Evolutionary conservation across 2,329 filamentous ascomycete species (phyloP).

Genomic region (Arthroderma sp.): DNA sequence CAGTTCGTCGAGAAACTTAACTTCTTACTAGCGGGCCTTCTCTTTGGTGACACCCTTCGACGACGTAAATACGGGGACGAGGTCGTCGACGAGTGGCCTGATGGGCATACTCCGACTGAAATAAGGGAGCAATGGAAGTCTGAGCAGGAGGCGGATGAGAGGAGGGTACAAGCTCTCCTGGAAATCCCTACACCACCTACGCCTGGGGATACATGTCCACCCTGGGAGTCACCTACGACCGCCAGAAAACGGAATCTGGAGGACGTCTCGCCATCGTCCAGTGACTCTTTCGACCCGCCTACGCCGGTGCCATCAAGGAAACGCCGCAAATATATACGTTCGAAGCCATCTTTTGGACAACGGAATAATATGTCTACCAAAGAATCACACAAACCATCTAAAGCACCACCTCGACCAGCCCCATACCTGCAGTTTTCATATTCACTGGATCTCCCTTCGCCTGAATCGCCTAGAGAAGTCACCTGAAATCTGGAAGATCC

Average conservation of each 20-base stretch:
- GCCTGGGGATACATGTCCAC: background rate
- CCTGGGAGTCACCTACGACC: background rate
- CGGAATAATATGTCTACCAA: no score
- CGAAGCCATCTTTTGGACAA: no score
- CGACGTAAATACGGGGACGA: constrained; percentile 6
- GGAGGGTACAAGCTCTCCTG: background rate
- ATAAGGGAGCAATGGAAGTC: constrained; percentile 5
- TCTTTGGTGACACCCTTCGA: constrained; percentile 4
- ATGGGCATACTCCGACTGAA: constrained; percentile 1
- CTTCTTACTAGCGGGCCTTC: background rate
- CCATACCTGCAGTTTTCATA: no score
- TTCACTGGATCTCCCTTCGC: no score
- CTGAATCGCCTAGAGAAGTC: no score
- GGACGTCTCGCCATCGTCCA: background rate
- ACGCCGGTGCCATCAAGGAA: no score
- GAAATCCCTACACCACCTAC: constrained; percentile 1
- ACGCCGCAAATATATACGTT: no score
- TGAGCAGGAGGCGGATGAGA: constrained; percentile 1
- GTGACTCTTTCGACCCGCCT: no score
- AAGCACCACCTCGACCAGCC: no score
- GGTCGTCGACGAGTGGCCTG: constrained; percentile 1
- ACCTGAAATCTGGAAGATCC: no score
- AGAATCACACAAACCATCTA: no score
- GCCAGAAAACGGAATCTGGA: background rate
- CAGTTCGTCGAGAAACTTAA: constrained; percentile 5